Conservation (phyloP, 1,284 basidiomycete species). For the Acaromyces ingoldii region DNA sequence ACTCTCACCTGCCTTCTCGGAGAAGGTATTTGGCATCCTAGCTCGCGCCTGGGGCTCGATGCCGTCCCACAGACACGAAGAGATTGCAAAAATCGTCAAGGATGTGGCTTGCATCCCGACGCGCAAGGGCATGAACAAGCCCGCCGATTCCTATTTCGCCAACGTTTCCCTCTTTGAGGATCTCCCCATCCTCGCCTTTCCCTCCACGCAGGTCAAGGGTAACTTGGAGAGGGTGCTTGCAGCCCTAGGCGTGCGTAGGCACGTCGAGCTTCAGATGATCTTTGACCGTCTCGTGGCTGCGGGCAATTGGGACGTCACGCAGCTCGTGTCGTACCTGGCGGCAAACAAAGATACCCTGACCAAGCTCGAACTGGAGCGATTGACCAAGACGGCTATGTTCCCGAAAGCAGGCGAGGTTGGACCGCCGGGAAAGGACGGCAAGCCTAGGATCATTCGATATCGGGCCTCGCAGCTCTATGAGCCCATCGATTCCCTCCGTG, state of each 20-base stretch:
- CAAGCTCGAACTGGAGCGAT: slow-evolving; percentile 64
- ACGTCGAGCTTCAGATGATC: slow-evolving; percentile 62
- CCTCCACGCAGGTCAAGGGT: slow-evolving; percentile 67
- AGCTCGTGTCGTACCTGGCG: slow-evolving; percentile 61
- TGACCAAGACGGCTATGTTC: slow-evolving; percentile 67
- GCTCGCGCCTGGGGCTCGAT: slow-evolving; percentile 73
- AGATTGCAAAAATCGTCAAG: slow-evolving; percentile 62
- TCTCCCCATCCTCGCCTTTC: slow-evolving; percentile 67
- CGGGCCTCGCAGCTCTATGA: slow-evolving; percentile 61
- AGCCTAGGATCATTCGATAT: slow-evolving; percentile 31
- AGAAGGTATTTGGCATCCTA: slow-evolving; percentile 69
- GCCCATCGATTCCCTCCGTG: slow-evolving; percentile 68
- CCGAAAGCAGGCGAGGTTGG: slow-evolving; percentile 59
- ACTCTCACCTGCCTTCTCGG: slow-evolving; percentile 69
- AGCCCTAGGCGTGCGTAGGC: slow-evolving; percentile 77
- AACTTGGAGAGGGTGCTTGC: slow-evolving; percentile 71
- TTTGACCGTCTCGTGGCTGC: slow-evolving; percentile 53
- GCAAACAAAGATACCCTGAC: slow-evolving; percentile 71
- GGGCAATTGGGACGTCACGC: slow-evolving; percentile 54
- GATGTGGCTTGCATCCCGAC: slow-evolving; percentile 77
- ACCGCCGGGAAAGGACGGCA: slow-evolving; percentile 30
- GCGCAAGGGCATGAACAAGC: slow-evolving; percentile 67
- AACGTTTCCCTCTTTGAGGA: slow-evolving; percentile 84
- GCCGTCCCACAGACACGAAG: slow-evolving; percentile 60
- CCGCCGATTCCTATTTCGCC: slow-evolving; percentile 78